Conservation (phyloP, 306 rosid species). For the Vachellia pachyceras region DNA sequence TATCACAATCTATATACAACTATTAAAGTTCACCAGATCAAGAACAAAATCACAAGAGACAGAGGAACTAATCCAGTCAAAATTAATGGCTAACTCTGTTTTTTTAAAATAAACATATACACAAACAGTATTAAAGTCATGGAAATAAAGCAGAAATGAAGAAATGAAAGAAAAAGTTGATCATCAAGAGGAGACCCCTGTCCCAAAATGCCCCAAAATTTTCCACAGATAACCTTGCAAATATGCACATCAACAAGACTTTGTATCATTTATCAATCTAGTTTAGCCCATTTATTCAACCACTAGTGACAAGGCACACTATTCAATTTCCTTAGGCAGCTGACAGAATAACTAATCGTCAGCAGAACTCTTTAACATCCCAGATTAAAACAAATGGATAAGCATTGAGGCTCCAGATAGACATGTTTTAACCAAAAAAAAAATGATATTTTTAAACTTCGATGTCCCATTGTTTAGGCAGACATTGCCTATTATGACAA, state of each 20-base stretch:
- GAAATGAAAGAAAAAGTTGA: slow-evolving; percentile 13
- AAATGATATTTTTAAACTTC: neutral
- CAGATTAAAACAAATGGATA: neutral
- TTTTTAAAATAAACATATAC: neutral
- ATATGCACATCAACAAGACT: neutral
- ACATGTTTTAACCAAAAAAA: neutral
- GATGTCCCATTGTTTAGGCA: neutral
- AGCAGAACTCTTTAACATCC: neutral
- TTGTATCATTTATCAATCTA: slow-evolving; percentile 13
- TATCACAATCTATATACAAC: neutral
- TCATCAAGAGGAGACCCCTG: slow-evolving; percentile 25
- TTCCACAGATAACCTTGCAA: slow-evolving; percentile 23
- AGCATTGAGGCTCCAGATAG: slow-evolving; percentile 19
- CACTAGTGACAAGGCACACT: neutral
- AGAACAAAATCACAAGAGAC: slow-evolving; percentile 9
- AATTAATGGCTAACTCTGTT: neutral
- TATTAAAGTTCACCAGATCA: neutral
- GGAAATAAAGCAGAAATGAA: slow-evolving; percentile 15
- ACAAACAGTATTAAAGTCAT: neutral
- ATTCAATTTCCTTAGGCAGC: slow-evolving; percentile 1
- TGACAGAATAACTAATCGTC: slow-evolving; percentile 23
- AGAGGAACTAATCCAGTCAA: neutral
- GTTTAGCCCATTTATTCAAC: slow-evolving; percentile 7
- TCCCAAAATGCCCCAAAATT: slow-evolving; percentile 17
- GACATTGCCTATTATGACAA: neutral